A percentile compares a stretch with the other conserved stretches of the same genome.
These are phyloP conservation scores for Macadamia integrifolia DNA, from an alignment of 164 flowering plant species.

Conservation along the genomic window DNA sequence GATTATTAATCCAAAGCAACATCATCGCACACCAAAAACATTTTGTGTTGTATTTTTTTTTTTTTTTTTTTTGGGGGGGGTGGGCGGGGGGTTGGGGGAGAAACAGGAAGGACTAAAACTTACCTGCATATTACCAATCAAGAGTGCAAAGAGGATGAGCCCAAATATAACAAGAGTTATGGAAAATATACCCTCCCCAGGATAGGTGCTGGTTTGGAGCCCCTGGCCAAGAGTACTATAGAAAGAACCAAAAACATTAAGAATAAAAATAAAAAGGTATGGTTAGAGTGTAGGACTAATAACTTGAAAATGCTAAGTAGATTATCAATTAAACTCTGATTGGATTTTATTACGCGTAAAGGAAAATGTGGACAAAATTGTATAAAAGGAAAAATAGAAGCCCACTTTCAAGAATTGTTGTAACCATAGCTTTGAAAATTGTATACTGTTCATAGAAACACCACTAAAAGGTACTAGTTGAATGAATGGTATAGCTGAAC, in stretches of 20 bases:
- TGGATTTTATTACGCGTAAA: not conserved
- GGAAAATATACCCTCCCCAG: conserved; percentile 90
- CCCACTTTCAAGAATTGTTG: not conserved
- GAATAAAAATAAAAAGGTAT: conserved; percentile 2
- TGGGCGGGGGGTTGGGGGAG: not conserved
- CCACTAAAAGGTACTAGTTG: not conserved
- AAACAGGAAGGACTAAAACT: not conserved
- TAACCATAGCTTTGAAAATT: not conserved
- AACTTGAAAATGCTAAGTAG: not conserved
- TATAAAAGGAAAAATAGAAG: not conserved
- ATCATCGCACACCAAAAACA: not conserved
- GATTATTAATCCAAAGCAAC: not conserved
- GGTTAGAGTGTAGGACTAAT: not conserved
- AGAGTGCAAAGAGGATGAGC: conserved; percentile 90
- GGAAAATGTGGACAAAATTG: not conserved
- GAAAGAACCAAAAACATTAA: not conserved
- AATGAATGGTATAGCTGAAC: not conserved
- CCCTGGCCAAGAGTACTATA: conserved; percentile 98
- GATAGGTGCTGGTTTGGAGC: conserved; percentile 85
- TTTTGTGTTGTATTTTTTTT: no score
- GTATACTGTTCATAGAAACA: not conserved
- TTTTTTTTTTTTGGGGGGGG: no score
- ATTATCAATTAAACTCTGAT: not conserved
- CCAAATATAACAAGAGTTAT: conserved; percentile 82
- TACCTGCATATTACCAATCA: conserved; percentile 99